Base-by-base conservation (phyloP, 257 asterid species). In the Gardenia jasminoides region DNA sequence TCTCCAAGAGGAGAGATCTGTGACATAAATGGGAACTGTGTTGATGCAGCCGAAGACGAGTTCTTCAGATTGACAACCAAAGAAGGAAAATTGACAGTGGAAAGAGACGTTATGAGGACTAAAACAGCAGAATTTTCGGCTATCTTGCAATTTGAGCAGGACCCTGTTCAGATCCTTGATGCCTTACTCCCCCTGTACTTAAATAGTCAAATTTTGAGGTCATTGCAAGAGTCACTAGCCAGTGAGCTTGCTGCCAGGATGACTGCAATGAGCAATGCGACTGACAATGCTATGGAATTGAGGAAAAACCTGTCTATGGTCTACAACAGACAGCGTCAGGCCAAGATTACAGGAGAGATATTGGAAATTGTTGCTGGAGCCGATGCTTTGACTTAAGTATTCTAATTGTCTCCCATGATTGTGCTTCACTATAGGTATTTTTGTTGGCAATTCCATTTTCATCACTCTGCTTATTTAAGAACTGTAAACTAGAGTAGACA, bases 351-450 rank as follows among this genome's bases (percentile, higher is more conserved):
- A 0, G 98, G 97, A 36, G 98, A 94, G 80, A 92, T 94, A 76
- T 84, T 93, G 96, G 99, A 94, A 90, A 94, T 94, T 86, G 91
- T 92, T 84, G 90, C 97, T 20, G 97, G 98, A 67, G 96, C 98
- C 70, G 75, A 87, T 48, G 94, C 97, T 65, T 76, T 88, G 86
- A 0, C 19, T 75, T 90, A 82, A 88, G 74, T 47, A 64, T 26
- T 64, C 50, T 77, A 33, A 22, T 26, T 47, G 39, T 74, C 66
- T 72, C 65, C 72, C 67, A 79, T 82, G 54, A 71, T 46, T 46
- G 81, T 74, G 78, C 74, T 85, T 83, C 76, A 30, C 70, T 70
- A 48, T 76, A 76, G 87, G 89, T 86, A 31, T 15, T 80, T 77
- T 59, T 81, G 77, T 54, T 76, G 84, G 70, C 19, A 50, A 9